Conservation (phyloP, 495 filamentous ascomycete genomes). For the Podospora bellae-mahoneyi region DNA sequence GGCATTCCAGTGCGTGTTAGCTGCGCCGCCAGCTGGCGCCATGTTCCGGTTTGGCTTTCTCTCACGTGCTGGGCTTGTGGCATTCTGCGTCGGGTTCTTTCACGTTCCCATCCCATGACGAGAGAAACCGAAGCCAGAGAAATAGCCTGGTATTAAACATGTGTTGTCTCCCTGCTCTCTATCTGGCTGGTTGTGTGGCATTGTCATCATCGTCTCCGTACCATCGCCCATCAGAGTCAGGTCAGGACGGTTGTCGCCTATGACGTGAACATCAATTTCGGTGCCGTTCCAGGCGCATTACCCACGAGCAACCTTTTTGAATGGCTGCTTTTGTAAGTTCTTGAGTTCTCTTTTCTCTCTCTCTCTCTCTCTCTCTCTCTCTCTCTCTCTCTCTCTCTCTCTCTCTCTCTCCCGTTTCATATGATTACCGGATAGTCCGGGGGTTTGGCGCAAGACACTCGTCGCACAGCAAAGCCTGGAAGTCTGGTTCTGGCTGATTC, state of each 20-base stretch:
- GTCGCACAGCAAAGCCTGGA: neutral
- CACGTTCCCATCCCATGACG: neutral
- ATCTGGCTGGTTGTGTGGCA: neutral
- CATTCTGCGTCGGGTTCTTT: neutral
- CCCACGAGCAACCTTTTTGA: constrained; percentile 19
- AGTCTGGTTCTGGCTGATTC: neutral
- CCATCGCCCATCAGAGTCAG: neutral
- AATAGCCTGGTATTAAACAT: neutral
- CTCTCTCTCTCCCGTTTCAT: constrained; percentile 4
- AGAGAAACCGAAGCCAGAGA: neutral
- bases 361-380: too few relatives aligned
- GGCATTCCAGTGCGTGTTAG: neutral
- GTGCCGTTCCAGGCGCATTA: constrained; percentile 10
- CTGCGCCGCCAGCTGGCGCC: neutral
- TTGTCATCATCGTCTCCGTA: neutral
- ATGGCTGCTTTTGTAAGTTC: constrained; percentile 52
- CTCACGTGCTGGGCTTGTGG: neutral
- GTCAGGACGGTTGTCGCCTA: constrained; percentile 5
- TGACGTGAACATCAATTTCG: constrained; percentile 21
- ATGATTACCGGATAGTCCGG: neutral
- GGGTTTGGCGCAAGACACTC: neutral
- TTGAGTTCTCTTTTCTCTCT: constrained; percentile 11
- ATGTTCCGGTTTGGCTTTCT: neutral
- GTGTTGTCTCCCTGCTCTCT: neutral
- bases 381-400: too few relatives aligned